Evolutionary conservation across 345 rosid species (phyloP).

Genomic region (Populus pruinosa): DNA sequence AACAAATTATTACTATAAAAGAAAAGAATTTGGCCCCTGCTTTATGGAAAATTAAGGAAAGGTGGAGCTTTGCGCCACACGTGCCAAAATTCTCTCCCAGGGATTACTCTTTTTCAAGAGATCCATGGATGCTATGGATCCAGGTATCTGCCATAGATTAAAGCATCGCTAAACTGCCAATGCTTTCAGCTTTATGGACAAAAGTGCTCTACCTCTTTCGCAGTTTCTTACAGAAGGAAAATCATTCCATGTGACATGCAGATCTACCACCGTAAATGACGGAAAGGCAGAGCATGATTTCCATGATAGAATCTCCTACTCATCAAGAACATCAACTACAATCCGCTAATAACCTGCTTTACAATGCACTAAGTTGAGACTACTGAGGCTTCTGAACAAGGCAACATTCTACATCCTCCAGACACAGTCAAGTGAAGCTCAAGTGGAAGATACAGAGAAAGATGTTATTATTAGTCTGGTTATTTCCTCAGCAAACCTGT

Average conservation of each 20-base stretch:
- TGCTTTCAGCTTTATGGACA: background rate
- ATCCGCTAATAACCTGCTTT: slow-evolving; percentile 19
- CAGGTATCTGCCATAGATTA: background rate
- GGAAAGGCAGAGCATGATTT: slow-evolving; percentile 10
- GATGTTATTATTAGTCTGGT: background rate
- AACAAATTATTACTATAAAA: too few species aligned
- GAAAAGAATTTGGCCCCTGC: too few species aligned
- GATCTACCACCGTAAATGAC: background rate
- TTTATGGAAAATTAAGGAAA: too few species aligned
- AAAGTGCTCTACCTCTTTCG: background rate
- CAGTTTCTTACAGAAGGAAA: background rate
- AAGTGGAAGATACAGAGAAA: background rate
- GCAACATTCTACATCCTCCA: slow-evolving; percentile 11
- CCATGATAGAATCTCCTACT: slow-evolving; percentile 12
- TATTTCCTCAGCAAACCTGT: slow-evolving; percentile 1
- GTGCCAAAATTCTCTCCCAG: background rate
- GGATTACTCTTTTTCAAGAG: too few species aligned
- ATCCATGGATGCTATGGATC: too few species aligned
- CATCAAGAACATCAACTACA: slow-evolving; percentile 2
- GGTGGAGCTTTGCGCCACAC: background rate
- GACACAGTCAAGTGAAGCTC: background rate
- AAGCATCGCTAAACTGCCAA: background rate
- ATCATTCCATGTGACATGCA: background rate
- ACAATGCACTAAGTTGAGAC: slow-evolving; percentile 21
- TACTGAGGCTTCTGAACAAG: background rate